Conservation (phyloP, 805 yeast species). For the Dipodascus albidus region DNA sequence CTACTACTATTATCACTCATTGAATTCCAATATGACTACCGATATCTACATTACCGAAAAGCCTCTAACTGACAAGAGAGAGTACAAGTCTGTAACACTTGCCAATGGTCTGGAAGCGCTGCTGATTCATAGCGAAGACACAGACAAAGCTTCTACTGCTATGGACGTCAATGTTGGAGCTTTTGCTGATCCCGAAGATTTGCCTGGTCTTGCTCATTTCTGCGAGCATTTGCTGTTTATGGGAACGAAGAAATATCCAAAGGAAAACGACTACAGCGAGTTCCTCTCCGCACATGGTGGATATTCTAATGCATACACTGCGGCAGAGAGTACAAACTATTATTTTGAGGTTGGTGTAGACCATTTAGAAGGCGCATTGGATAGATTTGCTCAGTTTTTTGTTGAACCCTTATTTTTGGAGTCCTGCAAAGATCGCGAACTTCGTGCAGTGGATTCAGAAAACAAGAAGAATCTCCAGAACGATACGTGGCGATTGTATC, state of each 20-base stretch:
- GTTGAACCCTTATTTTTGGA: conserved; percentile 66
- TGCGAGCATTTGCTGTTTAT: conserved; percentile 77
- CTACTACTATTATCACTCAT: not conserved
- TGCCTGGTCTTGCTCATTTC: conserved; percentile 81
- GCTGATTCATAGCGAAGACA: conserved; percentile 64
- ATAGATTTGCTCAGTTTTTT: conserved; percentile 88
- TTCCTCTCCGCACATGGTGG: conserved; percentile 81
- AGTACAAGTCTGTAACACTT: conserved; percentile 54
- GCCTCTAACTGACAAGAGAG: conserved; percentile 53
- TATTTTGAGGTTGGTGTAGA: conserved; percentile 74
- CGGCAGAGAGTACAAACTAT: conserved; percentile 81
- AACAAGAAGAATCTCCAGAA: conserved; percentile 87
- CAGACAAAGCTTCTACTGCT: conserved; percentile 55
- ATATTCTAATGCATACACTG: conserved; percentile 83
- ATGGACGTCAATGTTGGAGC: conserved; percentile 74
- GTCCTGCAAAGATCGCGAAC: conserved; percentile 80
- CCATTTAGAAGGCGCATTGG: conserved; percentile 76
- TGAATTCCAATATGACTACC: not conserved
- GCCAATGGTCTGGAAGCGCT: conserved; percentile 60
- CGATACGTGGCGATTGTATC: conserved; percentile 82
- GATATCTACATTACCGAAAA: conserved; percentile 21
- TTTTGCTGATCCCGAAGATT: conserved; percentile 55
- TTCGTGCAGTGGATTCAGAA: conserved; percentile 91
- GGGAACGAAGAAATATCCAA: conserved; percentile 70
- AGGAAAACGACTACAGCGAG: conserved; percentile 61